These are phyloP conservation scores for Aspergillus bertholletiae DNA, from an alignment of 495 filamentous ascomycete species.

Conservation along the genomic window DNA sequence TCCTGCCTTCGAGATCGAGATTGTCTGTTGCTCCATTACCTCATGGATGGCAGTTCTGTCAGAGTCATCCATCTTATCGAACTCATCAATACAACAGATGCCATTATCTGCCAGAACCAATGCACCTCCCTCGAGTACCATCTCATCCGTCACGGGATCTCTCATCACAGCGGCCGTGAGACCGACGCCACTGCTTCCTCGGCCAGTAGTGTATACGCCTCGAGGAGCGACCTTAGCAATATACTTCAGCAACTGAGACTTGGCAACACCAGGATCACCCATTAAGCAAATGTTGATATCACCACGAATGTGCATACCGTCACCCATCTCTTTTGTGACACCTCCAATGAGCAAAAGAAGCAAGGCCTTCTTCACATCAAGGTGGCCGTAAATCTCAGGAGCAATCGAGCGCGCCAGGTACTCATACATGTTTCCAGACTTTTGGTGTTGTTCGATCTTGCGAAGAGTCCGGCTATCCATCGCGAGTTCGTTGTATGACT, in stretches of 20 bases:
- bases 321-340: slow-evolving; percentile 95
- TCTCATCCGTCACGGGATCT: slow-evolving; percentile 96
- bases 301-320: slow-evolving; percentile 96
- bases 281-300: slow-evolving; percentile 99
- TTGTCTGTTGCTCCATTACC: slow-evolving; percentile 99
- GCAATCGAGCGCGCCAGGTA: slow-evolving; percentile 92
- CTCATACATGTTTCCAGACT: slow-evolving; percentile 89
- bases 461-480: slow-evolving; percentile 71
- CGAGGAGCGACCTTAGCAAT: slow-evolving; percentile 97
- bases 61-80: slow-evolving; percentile 98
- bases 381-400: slow-evolving; percentile 93
- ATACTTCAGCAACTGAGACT: slow-evolving; percentile 96
- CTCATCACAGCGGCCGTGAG: slow-evolving; percentile 98
- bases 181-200: slow-evolving; percentile 94
- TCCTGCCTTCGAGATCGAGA: slow-evolving; percentile 96
- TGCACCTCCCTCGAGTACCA: slow-evolving; percentile 96
- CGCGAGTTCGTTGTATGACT: slow-evolving; percentile 85
- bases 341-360: slow-evolving; percentile 92
- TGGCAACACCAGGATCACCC: slow-evolving; percentile 99
- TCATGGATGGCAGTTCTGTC: slow-evolving; percentile 98
- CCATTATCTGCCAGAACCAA: slow-evolving; percentile 95
- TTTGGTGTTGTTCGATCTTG: slow-evolving; percentile 75
- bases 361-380: slow-evolving; percentile 97
- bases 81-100: slow-evolving; percentile 99
- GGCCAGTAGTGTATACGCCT: slow-evolving; percentile 95